A percentile compares a stretch with the other conserved stretches of the same genome.
phyloP scores from a whole-genome alignment of 441 rosid genomes.

The Pelargonium australe region DNA sequence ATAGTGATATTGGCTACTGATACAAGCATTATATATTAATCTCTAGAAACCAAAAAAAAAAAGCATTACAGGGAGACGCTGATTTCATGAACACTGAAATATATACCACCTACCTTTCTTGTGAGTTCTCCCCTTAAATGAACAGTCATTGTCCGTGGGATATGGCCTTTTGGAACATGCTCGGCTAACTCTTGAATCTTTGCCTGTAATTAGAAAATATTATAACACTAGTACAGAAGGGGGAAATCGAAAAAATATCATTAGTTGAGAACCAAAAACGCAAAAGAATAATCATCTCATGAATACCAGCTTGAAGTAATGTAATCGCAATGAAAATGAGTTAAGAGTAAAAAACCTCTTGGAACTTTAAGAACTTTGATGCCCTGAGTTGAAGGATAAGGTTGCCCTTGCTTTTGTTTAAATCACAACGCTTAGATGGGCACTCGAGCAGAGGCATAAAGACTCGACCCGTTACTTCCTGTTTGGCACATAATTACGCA shows the following conservation, averaged over 20 bases:
- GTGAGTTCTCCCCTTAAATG: conserved; percentile 98
- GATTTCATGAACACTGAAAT: conserved; percentile 13
- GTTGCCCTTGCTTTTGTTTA: conserved; percentile 64
- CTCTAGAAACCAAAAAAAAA: neutral
- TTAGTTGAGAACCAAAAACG: neutral
- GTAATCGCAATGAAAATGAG: conserved; percentile 5
- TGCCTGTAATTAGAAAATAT: conserved; percentile 48
- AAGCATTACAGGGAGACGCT: neutral
- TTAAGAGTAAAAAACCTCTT: conserved; percentile 58
- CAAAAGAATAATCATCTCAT: conserved; percentile 3
- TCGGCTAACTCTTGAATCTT: conserved; percentile 98
- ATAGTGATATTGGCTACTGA: neutral
- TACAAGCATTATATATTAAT: neutral
- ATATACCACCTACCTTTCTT: conserved; percentile 61
- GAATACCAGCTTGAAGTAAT: conserved; percentile 6
- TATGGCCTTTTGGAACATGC: conserved; percentile 98
- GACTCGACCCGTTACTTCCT: conserved; percentile 93
- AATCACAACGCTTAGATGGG: conserved; percentile 63
- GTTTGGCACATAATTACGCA: conserved; percentile 20
- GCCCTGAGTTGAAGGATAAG: conserved; percentile 98
- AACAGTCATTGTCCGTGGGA: conserved; percentile 91
- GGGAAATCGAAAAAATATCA: neutral
- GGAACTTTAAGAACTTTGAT: conserved; percentile 92
- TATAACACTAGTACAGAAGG: neutral
- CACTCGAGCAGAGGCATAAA: conserved; percentile 94